Evolutionary conservation across 305 asterid genomes (phyloP).

Genomic region (Fraxinus sp.): DNA sequence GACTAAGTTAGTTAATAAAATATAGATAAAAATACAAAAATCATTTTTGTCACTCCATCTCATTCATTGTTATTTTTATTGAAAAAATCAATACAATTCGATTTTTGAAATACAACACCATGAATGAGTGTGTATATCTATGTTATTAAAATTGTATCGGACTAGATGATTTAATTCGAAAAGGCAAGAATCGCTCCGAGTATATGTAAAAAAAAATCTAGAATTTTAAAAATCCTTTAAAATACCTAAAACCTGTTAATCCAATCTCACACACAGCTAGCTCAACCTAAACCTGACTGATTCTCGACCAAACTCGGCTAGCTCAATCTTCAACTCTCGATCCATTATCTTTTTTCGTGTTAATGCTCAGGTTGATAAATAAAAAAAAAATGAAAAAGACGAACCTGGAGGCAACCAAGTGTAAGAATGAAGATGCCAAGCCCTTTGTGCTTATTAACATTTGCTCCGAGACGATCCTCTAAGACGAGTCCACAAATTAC

Average conservation of each 20-base stretch:
- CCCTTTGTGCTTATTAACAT: slow-evolving; percentile 62
- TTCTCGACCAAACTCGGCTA: not conserved
- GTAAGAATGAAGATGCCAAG: slow-evolving; percentile 59
- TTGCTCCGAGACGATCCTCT: slow-evolving; percentile 43
- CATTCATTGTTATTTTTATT: too few relatives aligned
- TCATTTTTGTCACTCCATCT: not conserved
- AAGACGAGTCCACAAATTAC: slow-evolving; percentile 59
- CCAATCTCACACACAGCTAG: not conserved
- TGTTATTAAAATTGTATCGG: not conserved
- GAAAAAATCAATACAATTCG: not conserved
- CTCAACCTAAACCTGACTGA: not conserved
- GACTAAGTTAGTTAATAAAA: too few relatives aligned
- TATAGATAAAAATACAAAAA: too few relatives aligned
- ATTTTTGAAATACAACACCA: not conserved
- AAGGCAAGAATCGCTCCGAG: not conserved
- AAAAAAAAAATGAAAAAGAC: not conserved
- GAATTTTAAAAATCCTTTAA: too few relatives aligned
- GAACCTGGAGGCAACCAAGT: slow-evolving; percentile 81
- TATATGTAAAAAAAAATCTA: too few relatives aligned
- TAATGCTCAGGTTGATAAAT: not conserved
- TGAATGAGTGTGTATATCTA: too few relatives aligned
- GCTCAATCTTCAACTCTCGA: not conserved
- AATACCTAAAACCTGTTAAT: not conserved
- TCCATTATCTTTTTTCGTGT: not conserved
- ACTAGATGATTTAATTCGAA: too few relatives aligned